These are phyloP conservation scores for Termitomyces sp. DNA, from an alignment of 768 basidiomycete genomes.

Conservation along the genomic window DNA sequence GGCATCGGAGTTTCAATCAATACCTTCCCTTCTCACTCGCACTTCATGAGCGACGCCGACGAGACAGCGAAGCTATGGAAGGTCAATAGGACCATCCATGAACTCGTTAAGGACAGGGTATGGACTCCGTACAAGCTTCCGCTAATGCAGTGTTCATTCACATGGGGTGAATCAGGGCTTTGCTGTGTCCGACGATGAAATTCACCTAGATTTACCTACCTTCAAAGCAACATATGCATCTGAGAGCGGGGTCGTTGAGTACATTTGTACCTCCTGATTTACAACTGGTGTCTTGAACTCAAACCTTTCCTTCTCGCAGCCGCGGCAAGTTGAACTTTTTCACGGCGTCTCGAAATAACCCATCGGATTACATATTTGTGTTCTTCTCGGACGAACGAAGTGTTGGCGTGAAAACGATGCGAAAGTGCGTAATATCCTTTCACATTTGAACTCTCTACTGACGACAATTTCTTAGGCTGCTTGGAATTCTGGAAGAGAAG, in stretches of 20 bases:
- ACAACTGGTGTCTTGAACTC: constrained; percentile 2
- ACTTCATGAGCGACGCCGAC: constrained; percentile 63
- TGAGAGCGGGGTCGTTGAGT: constrained; percentile 80
- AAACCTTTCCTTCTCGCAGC: constrained; percentile 35
- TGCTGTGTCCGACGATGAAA: constrained; percentile 91
- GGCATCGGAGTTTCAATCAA: constrained; percentile 59
- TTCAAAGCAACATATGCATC: constrained; percentile 75
- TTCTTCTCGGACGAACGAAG: constrained; percentile 96
- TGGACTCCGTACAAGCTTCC: constrained; percentile 20
- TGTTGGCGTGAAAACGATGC: constrained; percentile 96
- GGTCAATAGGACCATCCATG: constrained; percentile 93
- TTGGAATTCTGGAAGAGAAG: constrained; percentile 88
- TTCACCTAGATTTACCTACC: constrained; percentile 75
- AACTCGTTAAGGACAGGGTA: constrained; percentile 94
- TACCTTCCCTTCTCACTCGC: constrained; percentile 21
- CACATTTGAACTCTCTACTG: constrained; percentile 1
- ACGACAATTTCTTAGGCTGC: constrained; percentile 47
- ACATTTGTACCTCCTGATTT: constrained; percentile 26
- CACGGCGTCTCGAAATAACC: constrained; percentile 64
- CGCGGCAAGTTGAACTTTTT: constrained; percentile 89
- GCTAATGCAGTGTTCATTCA: constrained; percentile 19
- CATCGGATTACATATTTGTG: constrained; percentile 80
- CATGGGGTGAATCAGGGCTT: constrained; percentile 65
- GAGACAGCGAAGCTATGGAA: constrained; percentile 91
- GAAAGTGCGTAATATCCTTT: constrained; percentile 60